phyloP scores from a whole-genome alignment of 225 moss, liverwort and hornwort genomes.

The Antitrichia curtipendula region DNA sequence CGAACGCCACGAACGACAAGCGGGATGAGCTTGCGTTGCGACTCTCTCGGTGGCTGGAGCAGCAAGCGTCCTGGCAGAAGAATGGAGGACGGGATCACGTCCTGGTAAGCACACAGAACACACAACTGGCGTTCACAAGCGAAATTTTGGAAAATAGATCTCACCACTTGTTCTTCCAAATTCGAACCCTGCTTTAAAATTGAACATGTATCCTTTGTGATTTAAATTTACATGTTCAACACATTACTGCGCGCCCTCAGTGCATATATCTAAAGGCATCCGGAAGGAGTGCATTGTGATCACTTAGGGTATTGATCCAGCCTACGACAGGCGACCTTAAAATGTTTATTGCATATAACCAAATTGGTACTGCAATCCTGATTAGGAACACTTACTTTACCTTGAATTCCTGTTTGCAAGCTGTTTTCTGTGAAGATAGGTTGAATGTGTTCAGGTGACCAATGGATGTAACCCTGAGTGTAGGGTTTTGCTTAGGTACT shows the following conservation, averaged over 20 bases:
- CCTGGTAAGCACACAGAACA: not conserved
- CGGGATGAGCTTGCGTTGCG: slow-evolving; percentile 43
- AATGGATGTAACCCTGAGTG: not conserved
- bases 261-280: not conserved
- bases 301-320: not conserved
- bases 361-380: not conserved
- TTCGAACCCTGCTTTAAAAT: not conserved
- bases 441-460: not conserved
- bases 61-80: slow-evolving; percentile 31
- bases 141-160: not conserved
- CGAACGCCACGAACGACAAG: slow-evolving; percentile 15
- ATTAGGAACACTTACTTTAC: too few species aligned
- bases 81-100: slow-evolving; percentile 52
- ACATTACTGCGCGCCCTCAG: not conserved
- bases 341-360: not conserved
- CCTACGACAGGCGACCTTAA: not conserved
- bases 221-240: not conserved
- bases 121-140: not conserved
- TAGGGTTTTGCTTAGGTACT: not conserved
- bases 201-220: not conserved
- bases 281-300: not conserved
- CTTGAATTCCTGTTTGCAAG: not conserved
- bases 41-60: slow-evolving; percentile 34
- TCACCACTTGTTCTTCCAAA: not conserved
- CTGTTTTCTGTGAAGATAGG: not conserved